Evolutionary conservation across 495 filamentous ascomycete species (phyloP), one percentile per base, ranked within the genome.

Genomic region (Patellaria atrata): DNA sequence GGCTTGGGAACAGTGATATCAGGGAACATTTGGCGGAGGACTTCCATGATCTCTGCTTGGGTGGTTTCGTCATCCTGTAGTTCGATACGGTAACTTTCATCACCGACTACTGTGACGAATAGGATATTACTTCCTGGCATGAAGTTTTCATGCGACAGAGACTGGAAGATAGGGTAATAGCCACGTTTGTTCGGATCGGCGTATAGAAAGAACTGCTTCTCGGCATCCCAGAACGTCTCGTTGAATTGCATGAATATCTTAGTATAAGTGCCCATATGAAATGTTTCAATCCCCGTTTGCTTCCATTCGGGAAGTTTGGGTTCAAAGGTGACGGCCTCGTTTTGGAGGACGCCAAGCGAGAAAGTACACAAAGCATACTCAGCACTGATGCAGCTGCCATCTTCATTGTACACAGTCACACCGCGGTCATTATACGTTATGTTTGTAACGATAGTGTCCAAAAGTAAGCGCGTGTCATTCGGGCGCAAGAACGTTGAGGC

Each of bases 231-330:
- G 57, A 81, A 85, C 4, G 71, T 70, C 22, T 74, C 56, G 37
- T 69, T 64, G 53, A 82, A 85, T 36, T 79, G 77, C 9, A 82
- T 53, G 61, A 83, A 83, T 42, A 83, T 73, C 47, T 82, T 83
- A 36, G 75, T 83, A 59, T 82, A 85, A 1, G 73, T 82, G 16
- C 70, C 77, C 69, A 85, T 79, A 39, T 65, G 62, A 53, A 79
- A 79, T 27, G 66, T 69, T 4, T 69, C 64, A 43, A 82, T 75
- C 5, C 70, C 71, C 15, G 63, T 64, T 8, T 63, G 59, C 45
- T 85, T 83, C 77, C 76, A 81, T 7, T 55, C 50, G 1, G 79
- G 79, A 0, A 82, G 60, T 2, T 54, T 47, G 0, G 79, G 79
- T 8, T 53, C 45, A 50, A 83, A 85, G 0, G 48, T 53, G 3